These are phyloP conservation scores for Sporothrix luriei DNA, from an alignment of 2,329 filamentous ascomycete genomes.

Conservation along the genomic window DNA sequence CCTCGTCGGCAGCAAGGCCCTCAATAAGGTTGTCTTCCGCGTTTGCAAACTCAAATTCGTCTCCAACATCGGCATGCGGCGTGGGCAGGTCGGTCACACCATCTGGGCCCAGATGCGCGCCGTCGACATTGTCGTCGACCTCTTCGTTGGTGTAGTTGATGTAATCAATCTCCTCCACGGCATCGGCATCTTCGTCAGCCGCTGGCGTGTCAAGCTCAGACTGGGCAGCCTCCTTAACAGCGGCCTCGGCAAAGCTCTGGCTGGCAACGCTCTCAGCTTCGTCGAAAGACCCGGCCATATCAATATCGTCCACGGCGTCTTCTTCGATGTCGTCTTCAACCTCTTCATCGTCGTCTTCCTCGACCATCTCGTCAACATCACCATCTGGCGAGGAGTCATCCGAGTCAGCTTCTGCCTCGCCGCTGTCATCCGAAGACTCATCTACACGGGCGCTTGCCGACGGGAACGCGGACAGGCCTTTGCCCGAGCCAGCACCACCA, in stretches of 20 bases:
- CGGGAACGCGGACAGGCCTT: conserved; percentile 35
- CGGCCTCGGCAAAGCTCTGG: background rate
- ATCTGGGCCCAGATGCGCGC: conserved; percentile 27
- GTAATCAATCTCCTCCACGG: conserved; percentile 15
- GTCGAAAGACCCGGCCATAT: conserved; percentile 26
- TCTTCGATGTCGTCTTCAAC: conserved; percentile 13
- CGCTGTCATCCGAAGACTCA: conserved; percentile 33
- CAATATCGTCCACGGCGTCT: conserved; percentile 28
- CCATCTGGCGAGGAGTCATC: conserved; percentile 29
- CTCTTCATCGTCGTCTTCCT: conserved; percentile 33
- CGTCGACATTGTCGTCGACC: conserved; percentile 30
- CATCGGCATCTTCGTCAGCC: conserved; percentile 19
- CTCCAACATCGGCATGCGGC: background rate
- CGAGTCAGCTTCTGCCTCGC: conserved; percentile 34
- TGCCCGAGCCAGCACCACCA: conserved; percentile 35
- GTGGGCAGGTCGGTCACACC: background rate
- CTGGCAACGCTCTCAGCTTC: conserved; percentile 22
- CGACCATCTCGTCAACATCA: conserved; percentile 31
- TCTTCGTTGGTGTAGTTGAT: conserved; percentile 32
- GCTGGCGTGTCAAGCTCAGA: conserved; percentile 6
- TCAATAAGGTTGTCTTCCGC: conserved; percentile 17
- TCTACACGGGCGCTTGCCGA: conserved; percentile 4
- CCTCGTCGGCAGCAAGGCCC: conserved; percentile 2
- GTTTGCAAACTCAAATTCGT: conserved; percentile 24
- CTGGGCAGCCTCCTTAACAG: background rate